Evolutionary conservation across 306 rosid genomes (phyloP), one percentile per base, ranked within the genome.

Genomic region (Sindora glabra): DNA sequence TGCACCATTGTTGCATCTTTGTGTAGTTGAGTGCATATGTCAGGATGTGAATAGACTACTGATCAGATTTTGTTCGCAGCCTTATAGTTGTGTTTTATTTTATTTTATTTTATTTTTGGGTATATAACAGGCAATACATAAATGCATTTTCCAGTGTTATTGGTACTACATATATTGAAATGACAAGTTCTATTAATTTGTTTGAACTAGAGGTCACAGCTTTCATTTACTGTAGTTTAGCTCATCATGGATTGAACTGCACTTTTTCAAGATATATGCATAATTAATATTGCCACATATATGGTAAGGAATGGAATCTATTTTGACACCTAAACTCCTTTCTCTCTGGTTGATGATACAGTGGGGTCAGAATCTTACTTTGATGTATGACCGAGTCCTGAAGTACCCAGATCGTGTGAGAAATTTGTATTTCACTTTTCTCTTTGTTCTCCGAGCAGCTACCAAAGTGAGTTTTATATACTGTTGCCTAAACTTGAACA

Each of bases 401-500:
- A 62, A 79, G 73, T 79, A 86, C 75, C 96, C 96, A 0, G 96
- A 92, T 56, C 99, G 95, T 47, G 96, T 89, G 59, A 67, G 85
- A 57, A 92, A 92, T 66, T 64, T 92, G 89, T 92, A 92, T 80
- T 92, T 92, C 89, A 86, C 94, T 5, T 84, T 66, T 68, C 99
- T 92, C 75, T 92, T 92, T 30, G 94, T 92, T 59, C 89, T 92
- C 59, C 90, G 99, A 78, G 96, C 96, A 37, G 96, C 84, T 64
- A 86, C 95, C 44, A 92, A 92, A 79, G 99, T 92, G 71, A 74
- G 90, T 73, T 24, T 21, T 40, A 48, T 18, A 70, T 65, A 56
- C 8, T 46, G 47, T 48, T 21, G 34, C 16, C 47, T 56, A 40
- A 45, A 36, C 10, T 70, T 32, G n/a, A n/a, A n/a, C n/a, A n/a